A percentile compares a stretch with the other conserved stretches of the same genome.
Conservation (phyloP, 2,329 filamentous ascomycete species). For the Dichotomopilus funicola region DNA sequence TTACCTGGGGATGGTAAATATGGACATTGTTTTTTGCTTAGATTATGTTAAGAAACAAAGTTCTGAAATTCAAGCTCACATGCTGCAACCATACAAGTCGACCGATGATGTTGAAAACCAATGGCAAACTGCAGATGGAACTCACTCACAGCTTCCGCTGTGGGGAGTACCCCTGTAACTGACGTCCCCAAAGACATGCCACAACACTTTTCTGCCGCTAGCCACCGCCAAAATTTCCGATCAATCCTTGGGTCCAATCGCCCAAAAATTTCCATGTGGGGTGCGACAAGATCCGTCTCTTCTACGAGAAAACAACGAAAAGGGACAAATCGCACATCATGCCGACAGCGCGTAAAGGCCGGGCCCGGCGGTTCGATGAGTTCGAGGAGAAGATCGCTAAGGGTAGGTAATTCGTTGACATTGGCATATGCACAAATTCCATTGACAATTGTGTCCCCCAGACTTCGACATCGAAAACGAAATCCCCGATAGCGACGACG, state of each 20-base stretch:
- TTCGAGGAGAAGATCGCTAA: conserved; percentile 54
- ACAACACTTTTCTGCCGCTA: conserved; percentile 33
- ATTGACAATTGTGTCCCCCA: conserved; percentile 29
- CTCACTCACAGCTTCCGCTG: not conserved
- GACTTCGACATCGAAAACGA: conserved; percentile 78
- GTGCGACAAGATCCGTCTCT: conserved; percentile 13
- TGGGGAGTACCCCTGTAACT: conserved; percentile 2
- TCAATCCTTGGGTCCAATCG: not conserved
- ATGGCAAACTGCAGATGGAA: not conserved
- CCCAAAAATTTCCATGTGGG: conserved; percentile 25
- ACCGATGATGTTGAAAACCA: no score
- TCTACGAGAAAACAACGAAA: not conserved
- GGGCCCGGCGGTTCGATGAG: conserved; percentile 55
- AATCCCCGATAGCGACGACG: conserved; percentile 46
- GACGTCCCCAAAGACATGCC: not conserved
- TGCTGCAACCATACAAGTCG: no score
- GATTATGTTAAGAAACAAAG: no score
- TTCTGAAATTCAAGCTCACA: no score
- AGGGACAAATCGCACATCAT: conserved; percentile 22
- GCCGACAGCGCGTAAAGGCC: conserved; percentile 28
- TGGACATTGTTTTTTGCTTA: no score
- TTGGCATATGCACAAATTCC: not conserved
- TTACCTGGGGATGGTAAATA: not conserved
- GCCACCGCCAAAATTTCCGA: conserved; percentile 48
- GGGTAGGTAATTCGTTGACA: conserved; percentile 40